These are phyloP conservation scores for Rhizopogon sp. DNA, from an alignment of 768 basidiomycete genomes.

Conservation along the genomic window DNA sequence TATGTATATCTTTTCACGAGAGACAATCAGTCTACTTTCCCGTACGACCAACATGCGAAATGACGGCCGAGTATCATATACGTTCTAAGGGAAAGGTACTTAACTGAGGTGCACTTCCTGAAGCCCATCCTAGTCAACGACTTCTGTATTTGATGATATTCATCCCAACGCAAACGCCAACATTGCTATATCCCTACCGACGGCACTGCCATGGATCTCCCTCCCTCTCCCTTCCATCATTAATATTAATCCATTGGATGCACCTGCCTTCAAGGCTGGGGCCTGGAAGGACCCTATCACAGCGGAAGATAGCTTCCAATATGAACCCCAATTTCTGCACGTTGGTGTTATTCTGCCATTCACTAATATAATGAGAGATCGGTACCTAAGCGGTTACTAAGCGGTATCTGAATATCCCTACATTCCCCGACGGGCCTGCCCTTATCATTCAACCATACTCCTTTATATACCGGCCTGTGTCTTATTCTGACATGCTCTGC, in stretches of 20 bases:
- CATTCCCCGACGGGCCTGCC: too few species aligned
- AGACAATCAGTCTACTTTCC: background rate
- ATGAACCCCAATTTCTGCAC: slow-evolving; percentile 60
- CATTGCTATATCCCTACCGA: slow-evolving; percentile 33
- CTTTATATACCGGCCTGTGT: too few species aligned
- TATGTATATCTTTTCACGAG: background rate
- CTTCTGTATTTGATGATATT: slow-evolving; percentile 5
- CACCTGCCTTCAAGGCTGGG: slow-evolving; percentile 25
- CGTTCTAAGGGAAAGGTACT: too few species aligned
- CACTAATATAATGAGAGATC: too few species aligned
- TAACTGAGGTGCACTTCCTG: too few species aligned
- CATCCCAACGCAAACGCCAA: slow-evolving; percentile 41
- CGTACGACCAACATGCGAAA: too few species aligned
- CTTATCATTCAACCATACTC: too few species aligned
- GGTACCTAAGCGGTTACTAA: too few species aligned
- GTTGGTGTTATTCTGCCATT: too few species aligned
- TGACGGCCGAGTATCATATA: background rate
- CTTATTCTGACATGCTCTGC: too few species aligned
- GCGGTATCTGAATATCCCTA: too few species aligned
- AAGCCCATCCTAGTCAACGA: background rate
- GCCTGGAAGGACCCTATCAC: slow-evolving; percentile 42
- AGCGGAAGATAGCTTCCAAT: slow-evolving; percentile 47
- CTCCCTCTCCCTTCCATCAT: slow-evolving; percentile 27
- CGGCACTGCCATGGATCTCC: slow-evolving; percentile 18
- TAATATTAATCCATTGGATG: slow-evolving; percentile 14